Evolutionary conservation across 2,329 filamentous ascomycete species (phyloP), one percentile per base, ranked within the genome.

Genomic region (Coniochaeta sp.): DNA sequence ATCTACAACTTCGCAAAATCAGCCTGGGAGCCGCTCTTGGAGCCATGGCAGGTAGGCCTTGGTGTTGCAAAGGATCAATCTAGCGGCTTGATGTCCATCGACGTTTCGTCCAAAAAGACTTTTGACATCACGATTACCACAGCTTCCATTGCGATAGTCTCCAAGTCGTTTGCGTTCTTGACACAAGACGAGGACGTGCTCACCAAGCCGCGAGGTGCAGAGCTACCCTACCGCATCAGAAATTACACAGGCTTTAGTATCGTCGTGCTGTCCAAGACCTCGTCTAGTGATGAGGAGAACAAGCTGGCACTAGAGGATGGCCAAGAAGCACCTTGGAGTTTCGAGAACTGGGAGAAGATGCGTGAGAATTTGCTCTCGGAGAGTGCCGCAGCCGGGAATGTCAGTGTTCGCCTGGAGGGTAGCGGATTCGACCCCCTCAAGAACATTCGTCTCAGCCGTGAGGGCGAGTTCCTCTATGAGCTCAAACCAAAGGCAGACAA

Each of bases 1-100:
- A 89, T 99, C 28, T 99, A 96, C 80, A 99, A 99, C 74, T 99
- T 99, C 75, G 95, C 95, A 16, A 99, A 99, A 73, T 99, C 95
- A 0, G 91, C 92, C 3, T 99, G 95, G 95, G 95, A 99, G 72
- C 95, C 95, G 3, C 77, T 99, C 36, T 86, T 99, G 28, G 95
- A 99, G 72, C 96, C 96, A 8, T 99, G 95, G 95, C 87, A 93
- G 65, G 81, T 98, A n/a, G 92, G 92, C 1, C 86, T 99, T 66
- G 91, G 96, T 64, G 85, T 98, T 71, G 87, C 90, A 0, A 93
- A 88, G 67, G 88, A 95, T 61, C 81, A 86, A 28, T 82, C 85
- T 47, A 90, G 88, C 0, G 90, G 93, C 40, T 80, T 89, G 58
- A 77, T 97, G 62, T 89, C 91, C 0, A 80, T 99, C 19, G 93